phyloP scores from a whole-genome alignment of 2,329 filamentous ascomycete species.

The Raffaelea albimanens region DNA sequence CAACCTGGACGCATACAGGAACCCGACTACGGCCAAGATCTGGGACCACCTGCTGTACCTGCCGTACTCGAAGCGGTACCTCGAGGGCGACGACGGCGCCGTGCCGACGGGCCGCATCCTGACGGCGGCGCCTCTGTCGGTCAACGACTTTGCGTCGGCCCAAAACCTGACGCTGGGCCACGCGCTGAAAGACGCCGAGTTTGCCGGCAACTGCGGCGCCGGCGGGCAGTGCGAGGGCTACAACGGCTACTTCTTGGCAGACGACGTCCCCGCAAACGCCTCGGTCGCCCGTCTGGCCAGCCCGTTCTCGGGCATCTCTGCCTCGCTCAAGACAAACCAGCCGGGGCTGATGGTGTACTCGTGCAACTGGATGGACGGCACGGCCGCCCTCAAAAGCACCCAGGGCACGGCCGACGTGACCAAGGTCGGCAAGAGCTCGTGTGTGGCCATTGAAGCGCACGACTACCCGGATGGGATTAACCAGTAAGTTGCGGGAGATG shows the following conservation, averaged over 20 bases:
- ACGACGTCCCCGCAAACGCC: conserved; percentile 27
- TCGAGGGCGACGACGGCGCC: conserved; percentile 44
- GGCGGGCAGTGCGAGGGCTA: conserved; percentile 63
- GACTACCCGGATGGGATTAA: conserved; percentile 74
- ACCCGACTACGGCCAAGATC: conserved; percentile 43
- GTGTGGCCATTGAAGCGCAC: conserved; percentile 66
- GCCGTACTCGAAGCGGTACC: conserved; percentile 50
- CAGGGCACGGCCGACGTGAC: conserved; percentile 38
- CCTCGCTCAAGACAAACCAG: conserved; percentile 63
- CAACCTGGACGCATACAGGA: conserved; percentile 57
- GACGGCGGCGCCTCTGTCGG: conserved; percentile 41
- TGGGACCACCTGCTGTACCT: conserved; percentile 55
- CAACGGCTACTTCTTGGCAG: conserved; percentile 49
- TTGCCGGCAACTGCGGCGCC: conserved; percentile 51
- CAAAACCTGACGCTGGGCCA: conserved; percentile 52
- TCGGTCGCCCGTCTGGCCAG: conserved; percentile 48
- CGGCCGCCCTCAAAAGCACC: conserved; percentile 45
- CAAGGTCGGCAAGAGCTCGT: conserved; percentile 52
- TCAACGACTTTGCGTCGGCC: conserved; percentile 58
- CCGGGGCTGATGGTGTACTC: conserved; percentile 62
- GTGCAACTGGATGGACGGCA: conserved; percentile 47
- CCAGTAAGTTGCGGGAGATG: conserved; percentile 32
- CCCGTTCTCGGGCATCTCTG: conserved; percentile 55
- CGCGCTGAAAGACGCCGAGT: conserved; percentile 43
- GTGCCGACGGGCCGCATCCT: conserved; percentile 54